Conservation (phyloP, 192 early-diverging fungal genomes). For the Coemansia sp. region DNA sequence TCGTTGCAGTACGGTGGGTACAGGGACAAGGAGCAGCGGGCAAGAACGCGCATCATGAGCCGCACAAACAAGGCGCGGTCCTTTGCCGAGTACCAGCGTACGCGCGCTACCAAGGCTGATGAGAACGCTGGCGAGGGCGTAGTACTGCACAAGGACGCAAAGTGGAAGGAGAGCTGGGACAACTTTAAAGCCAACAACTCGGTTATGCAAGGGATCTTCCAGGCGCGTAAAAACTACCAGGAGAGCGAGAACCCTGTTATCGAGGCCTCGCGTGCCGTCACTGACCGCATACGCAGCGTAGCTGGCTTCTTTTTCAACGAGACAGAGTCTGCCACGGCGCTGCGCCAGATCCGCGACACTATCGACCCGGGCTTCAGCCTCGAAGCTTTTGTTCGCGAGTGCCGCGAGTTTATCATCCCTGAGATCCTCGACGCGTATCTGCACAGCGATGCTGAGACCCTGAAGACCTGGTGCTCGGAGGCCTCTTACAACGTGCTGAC, state of each 20-base stretch:
- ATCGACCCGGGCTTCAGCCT: slow-evolving; percentile 86
- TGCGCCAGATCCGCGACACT: slow-evolving; percentile 71
- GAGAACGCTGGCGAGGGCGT: slow-evolving; percentile 71
- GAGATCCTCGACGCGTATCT: slow-evolving; percentile 96
- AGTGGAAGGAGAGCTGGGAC: slow-evolving; percentile 88
- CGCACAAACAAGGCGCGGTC: slow-evolving; percentile 44
- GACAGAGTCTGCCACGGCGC: slow-evolving; percentile 89
- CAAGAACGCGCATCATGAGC: slow-evolving; percentile 37
- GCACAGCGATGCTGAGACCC: slow-evolving; percentile 75
- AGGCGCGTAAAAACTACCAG: slow-evolving; percentile 73
- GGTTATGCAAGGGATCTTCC: slow-evolving; percentile 81
- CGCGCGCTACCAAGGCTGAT: slow-evolving; percentile 42
- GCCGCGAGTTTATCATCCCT: slow-evolving; percentile 88
- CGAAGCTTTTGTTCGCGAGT: slow-evolving; percentile 88
- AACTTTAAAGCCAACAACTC: slow-evolving; percentile 88
- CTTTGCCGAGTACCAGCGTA: slow-evolving; percentile 55
- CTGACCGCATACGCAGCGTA: slow-evolving; percentile 72
- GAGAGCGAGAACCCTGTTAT: slow-evolving; percentile 89
- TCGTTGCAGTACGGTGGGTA: slow-evolving; percentile 73
- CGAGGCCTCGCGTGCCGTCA: slow-evolving; percentile 69
- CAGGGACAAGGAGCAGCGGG: slow-evolving; percentile 71
- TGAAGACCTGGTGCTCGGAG: slow-evolving; percentile 95
- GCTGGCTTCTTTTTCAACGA: slow-evolving; percentile 87
- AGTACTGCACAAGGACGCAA: slow-evolving; percentile 83
- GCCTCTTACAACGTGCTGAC: slow-evolving; percentile 81